Base-by-base conservation (phyloP, 164 flowering plant genomes). In the Nelumbo lutea region DNA sequence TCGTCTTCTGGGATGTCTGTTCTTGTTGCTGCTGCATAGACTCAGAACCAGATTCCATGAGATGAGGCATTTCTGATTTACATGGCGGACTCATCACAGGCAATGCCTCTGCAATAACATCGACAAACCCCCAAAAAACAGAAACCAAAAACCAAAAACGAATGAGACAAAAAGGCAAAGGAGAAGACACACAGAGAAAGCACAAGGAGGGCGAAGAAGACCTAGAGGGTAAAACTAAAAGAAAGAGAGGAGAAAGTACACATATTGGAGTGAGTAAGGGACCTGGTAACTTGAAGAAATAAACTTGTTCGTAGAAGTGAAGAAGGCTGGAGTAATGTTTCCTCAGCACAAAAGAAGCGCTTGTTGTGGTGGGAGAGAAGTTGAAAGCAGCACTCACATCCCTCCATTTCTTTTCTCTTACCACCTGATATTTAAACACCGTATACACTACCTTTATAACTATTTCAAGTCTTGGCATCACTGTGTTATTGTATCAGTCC, bases 331-430 rank as follows among this genome's bases (percentile, higher is more conserved):
- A 71, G 64, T 93, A 93, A 66, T 91, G 90, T 62, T 87, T 91
- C 75, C 86, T 86, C 70, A 89, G 64, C 4, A 89, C 96, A 79
- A 79, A 89, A 7, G 97, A 89, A 73, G 94, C 96, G 75, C 97
- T 93, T 14, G 98, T 93, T 43, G 96, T 84, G 0, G 90, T 93
- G 38, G 92, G 81, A 15, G 93, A 82, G 72, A 93, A 88, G 13
- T 64, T 82, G 69, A 91, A 91, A 15, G 78, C 81, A 41, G 72
- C 64, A 5, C 95, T 79, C 70, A 91, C 85, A 72, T 89, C 96
- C 79, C 88, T 89, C 98, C 98, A 93, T 81, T 91, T 93, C 80
- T 87, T 93, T 71, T 88, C 94, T 61, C 74, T 71, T 14, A 90
- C 87, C 41, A 90, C 98, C 97, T 85, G 39, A 40, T 45, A 27